phyloP scores from a whole-genome alignment of 371 early-diverging fungal species.

The Mucor velutinosus region DNA sequence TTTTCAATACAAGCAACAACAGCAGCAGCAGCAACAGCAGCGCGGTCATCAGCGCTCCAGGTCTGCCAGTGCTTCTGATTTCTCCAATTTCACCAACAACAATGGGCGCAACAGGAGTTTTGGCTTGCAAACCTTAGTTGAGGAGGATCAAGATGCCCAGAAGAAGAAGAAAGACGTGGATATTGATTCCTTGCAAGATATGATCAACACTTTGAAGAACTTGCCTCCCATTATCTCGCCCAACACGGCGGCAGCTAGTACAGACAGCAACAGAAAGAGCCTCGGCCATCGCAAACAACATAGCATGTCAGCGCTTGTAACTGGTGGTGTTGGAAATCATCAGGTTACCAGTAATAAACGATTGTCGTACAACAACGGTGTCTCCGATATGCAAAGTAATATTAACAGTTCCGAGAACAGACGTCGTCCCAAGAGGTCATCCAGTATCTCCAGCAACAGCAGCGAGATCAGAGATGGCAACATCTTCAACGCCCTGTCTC shows the following conservation, averaged over 20 bases:
- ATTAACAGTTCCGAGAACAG: slow-evolving; percentile 15
- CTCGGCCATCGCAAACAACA: slow-evolving; percentile 42
- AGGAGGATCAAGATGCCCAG: slow-evolving; percentile 24
- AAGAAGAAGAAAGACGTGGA: slow-evolving; percentile 13
- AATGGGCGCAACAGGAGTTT: slow-evolving; percentile 15
- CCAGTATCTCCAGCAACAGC: not conserved
- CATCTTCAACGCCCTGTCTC: slow-evolving; percentile 19
- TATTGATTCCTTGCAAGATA: slow-evolving; percentile 53
- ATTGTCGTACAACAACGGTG: slow-evolving; percentile 20
- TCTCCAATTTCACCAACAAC: slow-evolving; percentile 11
- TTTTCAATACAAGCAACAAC: not conserved
- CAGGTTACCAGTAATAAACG: slow-evolving; percentile 28
- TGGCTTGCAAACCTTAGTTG: slow-evolving; percentile 21
- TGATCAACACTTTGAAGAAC: slow-evolving; percentile 58
- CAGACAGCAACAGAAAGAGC: slow-evolving; percentile 4
- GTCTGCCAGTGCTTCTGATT: slow-evolving; percentile 45
- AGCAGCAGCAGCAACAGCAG: not conserved
- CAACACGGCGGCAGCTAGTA: not conserved
- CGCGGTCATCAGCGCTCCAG: slow-evolving; percentile 47
- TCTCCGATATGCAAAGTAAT: slow-evolving; percentile 29
- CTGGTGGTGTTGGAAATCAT: slow-evolving; percentile 13
- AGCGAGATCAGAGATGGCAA: slow-evolving; percentile 20
- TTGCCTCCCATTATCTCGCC: slow-evolving; percentile 44
- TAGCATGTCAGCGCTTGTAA: slow-evolving; percentile 34
- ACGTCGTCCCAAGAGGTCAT: slow-evolving; percentile 21